Percentiles rank a stretch among this genome's conserved stretches.
Evolutionary conservation across 2,329 filamentous ascomycete species (phyloP).

Genomic region (Gaeumannomyces sp.): DNA sequence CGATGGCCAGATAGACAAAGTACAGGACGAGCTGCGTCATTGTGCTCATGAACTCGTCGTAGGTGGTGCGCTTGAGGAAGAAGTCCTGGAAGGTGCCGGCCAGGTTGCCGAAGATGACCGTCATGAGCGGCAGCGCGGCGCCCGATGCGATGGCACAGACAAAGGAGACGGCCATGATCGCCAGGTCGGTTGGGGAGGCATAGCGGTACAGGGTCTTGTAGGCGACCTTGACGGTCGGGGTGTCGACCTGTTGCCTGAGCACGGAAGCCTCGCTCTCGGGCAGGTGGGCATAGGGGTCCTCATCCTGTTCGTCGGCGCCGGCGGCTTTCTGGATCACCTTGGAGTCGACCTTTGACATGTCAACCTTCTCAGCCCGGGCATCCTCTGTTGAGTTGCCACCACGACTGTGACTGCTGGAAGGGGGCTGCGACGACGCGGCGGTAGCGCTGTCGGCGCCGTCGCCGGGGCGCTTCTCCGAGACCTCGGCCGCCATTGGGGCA

Average conservation of each 20-base stretch:
- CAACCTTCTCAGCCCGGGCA: conserved; percentile 18
- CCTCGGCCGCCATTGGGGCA: conserved; percentile 10
- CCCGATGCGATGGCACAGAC: conserved; percentile 66
- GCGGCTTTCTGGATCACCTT: conserved; percentile 25
- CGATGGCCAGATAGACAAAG: conserved; percentile 79
- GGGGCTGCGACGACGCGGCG: not conserved
- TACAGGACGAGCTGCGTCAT: conserved; percentile 66
- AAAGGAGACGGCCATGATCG: conserved; percentile 55
- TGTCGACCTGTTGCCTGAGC: conserved; percentile 61
- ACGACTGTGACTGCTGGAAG: conserved; percentile 1
- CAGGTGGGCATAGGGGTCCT: conserved; percentile 54
- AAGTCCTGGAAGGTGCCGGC: conserved; percentile 65
- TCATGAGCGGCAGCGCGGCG: conserved; percentile 74
- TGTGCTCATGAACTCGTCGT: conserved; percentile 51
- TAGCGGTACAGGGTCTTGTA: conserved; percentile 64
- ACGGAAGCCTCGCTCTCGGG: conserved; percentile 60
- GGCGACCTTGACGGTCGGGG: conserved; percentile 58
- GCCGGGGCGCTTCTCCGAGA: conserved; percentile 15
- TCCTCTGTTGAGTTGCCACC: conserved; percentile 10
- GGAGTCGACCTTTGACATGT: conserved; percentile 38
- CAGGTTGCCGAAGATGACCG: conserved; percentile 67
- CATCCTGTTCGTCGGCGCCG: conserved; percentile 28
- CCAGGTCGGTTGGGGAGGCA: conserved; percentile 56
- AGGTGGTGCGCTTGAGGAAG: conserved; percentile 41
- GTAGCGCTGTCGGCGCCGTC: conserved; percentile 15